Evolutionary conservation across 352 stramenopile species (phyloP).

Genomic region (Globisporangium spinosum): DNA sequence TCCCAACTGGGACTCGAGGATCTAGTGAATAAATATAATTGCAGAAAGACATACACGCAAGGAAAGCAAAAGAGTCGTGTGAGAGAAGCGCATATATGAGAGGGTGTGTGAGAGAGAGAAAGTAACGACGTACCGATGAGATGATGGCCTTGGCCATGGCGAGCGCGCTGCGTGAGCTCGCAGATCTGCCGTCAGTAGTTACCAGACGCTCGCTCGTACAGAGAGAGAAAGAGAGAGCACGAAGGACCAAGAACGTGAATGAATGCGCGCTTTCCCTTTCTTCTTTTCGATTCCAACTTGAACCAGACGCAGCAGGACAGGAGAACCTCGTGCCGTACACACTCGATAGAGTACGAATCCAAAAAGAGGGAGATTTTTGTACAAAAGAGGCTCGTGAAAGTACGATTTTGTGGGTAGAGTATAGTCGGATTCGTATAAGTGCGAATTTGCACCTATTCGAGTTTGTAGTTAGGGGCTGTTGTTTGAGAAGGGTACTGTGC

Average conservation of each 20-base stretch:
- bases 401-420: background rate
- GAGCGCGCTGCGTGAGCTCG: background rate
- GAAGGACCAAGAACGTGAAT: background rate
- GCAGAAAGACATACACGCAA: background rate
- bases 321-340: background rate
- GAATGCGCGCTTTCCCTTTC: background rate
- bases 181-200: background rate
- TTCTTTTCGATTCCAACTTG: slow-evolving; percentile 9
- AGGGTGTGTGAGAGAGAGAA: no score
- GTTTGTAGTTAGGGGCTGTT: background rate
- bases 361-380: background rate
- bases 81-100: no score
- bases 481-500: no score
- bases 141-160: slow-evolving; percentile 23
- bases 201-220: background rate
- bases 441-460: background rate
- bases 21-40: slow-evolving; percentile 18
- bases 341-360: background rate
- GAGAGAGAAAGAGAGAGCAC: background rate
- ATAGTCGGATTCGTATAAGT: background rate
- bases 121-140: slow-evolving; percentile 15
- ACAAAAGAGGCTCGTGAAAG: background rate
- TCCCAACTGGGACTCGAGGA: slow-evolving; percentile 74
- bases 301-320: background rate
- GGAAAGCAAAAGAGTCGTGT: no score